A percentile compares a stretch with the other conserved stretches of the same genome.
phyloP scores from a whole-genome alignment of 106 monocot species.

The Xerophyta viscosa region DNA sequence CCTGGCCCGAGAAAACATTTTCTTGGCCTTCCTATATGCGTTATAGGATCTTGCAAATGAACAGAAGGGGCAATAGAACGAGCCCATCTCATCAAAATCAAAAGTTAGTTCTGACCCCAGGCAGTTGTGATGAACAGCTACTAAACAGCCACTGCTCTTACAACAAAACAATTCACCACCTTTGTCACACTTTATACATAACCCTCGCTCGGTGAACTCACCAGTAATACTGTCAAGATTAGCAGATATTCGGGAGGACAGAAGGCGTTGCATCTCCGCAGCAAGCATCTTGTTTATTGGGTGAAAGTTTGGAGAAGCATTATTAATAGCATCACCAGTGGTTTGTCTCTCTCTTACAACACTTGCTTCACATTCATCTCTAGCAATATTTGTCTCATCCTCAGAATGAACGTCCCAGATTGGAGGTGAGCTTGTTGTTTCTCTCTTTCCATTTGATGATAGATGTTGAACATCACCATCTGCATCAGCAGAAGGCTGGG shows the following conservation, averaged over 20 bases:
- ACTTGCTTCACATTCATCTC: too few species aligned
- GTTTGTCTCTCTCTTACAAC: constrained; percentile 2
- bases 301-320: constrained; percentile 1
- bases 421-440: background rate
- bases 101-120: constrained; percentile 17
- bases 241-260: constrained; percentile 10
- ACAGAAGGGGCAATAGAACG: constrained; percentile 59
- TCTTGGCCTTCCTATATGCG: constrained; percentile 29
- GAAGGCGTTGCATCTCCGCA: constrained; percentile 5
- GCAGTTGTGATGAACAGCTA: constrained; percentile 46
- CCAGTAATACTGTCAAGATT: constrained; percentile 5
- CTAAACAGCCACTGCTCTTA: constrained; percentile 24
- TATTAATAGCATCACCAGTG: constrained; percentile 17
- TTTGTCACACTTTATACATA: constrained; percentile 43
- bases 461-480: background rate
- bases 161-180: constrained; percentile 48
- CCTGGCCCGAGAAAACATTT: constrained; percentile 14
- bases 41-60: constrained; percentile 28
- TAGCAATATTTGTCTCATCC: too few species aligned
- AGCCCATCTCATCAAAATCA: constrained; percentile 19
- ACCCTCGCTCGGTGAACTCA: constrained; percentile 16
- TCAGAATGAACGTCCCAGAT: background rate
- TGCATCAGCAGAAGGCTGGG: background rate
- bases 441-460: background rate
- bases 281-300: background rate